A percentile compares a stretch with the other conserved stretches of the same genome.
Conservation (phyloP, 2,329 filamentous ascomycete species). For the Pseudohalonectria lignicola region DNA sequence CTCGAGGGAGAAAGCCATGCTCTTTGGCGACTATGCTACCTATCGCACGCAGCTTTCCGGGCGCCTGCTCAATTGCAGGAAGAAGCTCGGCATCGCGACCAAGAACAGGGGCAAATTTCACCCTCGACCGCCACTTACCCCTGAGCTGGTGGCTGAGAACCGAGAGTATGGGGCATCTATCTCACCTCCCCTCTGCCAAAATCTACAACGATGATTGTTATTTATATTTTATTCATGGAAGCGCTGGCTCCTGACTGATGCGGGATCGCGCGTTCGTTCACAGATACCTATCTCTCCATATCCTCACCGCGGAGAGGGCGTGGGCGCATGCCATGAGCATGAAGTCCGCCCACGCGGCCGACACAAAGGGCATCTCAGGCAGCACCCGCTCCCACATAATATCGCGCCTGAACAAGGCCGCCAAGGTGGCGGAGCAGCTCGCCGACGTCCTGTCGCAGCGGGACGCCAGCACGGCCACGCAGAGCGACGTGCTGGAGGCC, state of each 20-base stretch:
- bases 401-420: constrained; percentile 74
- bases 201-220: too few relatives aligned
- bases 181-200: neutral
- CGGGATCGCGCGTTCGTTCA: too few relatives aligned
- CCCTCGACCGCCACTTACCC: constrained; percentile 57
- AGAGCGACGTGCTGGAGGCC: constrained; percentile 71
- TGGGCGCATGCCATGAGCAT: constrained; percentile 96
- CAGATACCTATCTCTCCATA: constrained; percentile 67
- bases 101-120: constrained; percentile 80
- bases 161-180: constrained; percentile 54
- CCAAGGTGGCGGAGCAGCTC: constrained; percentile 56
- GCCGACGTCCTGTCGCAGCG: constrained; percentile 52
- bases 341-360: constrained; percentile 71
- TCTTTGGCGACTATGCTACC: constrained; percentile 78
- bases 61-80: constrained; percentile 71
- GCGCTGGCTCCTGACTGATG: too few relatives aligned
- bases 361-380: constrained; percentile 68
- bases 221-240: too few relatives aligned
- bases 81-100: constrained; percentile 74
- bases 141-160: constrained; percentile 64
- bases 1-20: constrained; percentile 70
- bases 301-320: constrained; percentile 80
- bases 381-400: constrained; percentile 79
- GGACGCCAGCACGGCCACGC: constrained; percentile 51
- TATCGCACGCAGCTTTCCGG: constrained; percentile 74